Percentiles rank a stretch among this genome's conserved stretches.
phyloP scores from a whole-genome alignment of 2,329 filamentous ascomycete genomes.

The Diaporthe sp. region DNA sequence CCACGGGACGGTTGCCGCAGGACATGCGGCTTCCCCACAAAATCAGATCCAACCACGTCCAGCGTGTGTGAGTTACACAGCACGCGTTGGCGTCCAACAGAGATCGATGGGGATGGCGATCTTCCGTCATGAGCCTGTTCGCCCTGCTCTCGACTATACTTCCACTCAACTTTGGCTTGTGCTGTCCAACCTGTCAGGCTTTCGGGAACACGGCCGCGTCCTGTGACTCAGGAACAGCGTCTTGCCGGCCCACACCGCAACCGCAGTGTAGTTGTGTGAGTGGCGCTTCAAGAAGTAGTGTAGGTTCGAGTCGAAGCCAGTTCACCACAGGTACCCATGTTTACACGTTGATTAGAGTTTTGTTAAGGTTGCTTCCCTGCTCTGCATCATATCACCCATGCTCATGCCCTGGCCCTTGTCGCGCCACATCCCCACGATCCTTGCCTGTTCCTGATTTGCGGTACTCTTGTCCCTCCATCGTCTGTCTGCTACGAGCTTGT shows the following conservation, averaged over 20 bases:
- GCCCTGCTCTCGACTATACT: not conserved
- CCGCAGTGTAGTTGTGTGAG: conserved; percentile 11
- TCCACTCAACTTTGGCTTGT: not conserved
- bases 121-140: not conserved
- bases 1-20: conserved; percentile 10
- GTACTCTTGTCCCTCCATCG: conserved; percentile 5
- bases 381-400: not conserved
- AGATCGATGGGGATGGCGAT: conserved; percentile 19
- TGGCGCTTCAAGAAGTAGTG: conserved; percentile 9
- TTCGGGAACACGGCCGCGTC: conserved; percentile 6
- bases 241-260: conserved; percentile 15
- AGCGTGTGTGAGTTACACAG: conserved; percentile 5
- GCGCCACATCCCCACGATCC: conserved; percentile 15
- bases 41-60: not conserved
- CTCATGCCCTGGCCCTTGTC: conserved; percentile 4
- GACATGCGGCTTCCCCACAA: conserved; percentile 9
- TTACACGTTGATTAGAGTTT: conserved; percentile 22
- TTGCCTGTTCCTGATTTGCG: conserved; percentile 25
- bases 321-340: not conserved
- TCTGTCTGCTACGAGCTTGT: conserved; percentile 23
- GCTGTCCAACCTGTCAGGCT: conserved; percentile 7
- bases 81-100: not conserved
- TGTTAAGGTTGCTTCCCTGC: conserved; percentile 24
- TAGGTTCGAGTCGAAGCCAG: not conserved
- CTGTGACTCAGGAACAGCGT: conserved; percentile 19